A percentile compares a stretch with the other conserved stretches of the same genome.
These are phyloP conservation scores for Pistacia integerrima DNA, from an alignment of 345 rosid species.

Conservation along the genomic window DNA sequence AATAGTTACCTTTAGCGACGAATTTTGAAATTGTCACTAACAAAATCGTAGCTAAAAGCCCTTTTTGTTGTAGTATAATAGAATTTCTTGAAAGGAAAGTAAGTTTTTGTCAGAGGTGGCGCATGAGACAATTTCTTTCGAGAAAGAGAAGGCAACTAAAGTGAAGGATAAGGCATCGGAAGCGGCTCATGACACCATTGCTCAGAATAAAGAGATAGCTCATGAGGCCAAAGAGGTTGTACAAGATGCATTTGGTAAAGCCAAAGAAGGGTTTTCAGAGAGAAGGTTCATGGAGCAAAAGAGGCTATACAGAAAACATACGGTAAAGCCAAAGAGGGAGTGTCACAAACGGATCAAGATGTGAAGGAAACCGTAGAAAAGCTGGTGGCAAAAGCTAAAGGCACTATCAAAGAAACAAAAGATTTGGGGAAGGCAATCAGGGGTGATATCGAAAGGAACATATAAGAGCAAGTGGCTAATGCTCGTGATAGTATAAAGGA, in stretches of 20 bases:
- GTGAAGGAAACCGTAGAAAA: slow-evolving; percentile 23
- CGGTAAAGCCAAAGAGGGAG: slow-evolving; percentile 11
- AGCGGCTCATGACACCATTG: not conserved
- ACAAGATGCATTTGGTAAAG: slow-evolving; percentile 14
- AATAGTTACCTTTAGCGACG: too few species aligned
- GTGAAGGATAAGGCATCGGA: not conserved
- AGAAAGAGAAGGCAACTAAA: too few species aligned
- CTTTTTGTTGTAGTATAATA: too few species aligned
- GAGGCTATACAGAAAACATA: slow-evolving; percentile 23
- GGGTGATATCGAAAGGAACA: slow-evolving; percentile 16
- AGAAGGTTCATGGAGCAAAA: slow-evolving; percentile 15
- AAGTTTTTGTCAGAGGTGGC: not conserved
- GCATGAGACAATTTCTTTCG: not conserved
- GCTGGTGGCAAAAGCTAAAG: slow-evolving; percentile 17
- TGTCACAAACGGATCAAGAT: slow-evolving; percentile 20
- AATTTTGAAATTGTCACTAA: too few species aligned
- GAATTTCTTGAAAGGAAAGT: too few species aligned
- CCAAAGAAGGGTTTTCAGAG: slow-evolving; percentile 4
- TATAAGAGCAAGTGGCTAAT: not conserved
- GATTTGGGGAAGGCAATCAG: slow-evolving; percentile 26
- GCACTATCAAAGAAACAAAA: not conserved
- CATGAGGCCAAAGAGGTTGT: slow-evolving; percentile 21
- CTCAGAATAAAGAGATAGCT: not conserved
- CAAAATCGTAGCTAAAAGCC: too few species aligned
- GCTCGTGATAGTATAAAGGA: slow-evolving; percentile 2